Evolutionary conservation across 192 early-diverging fungal genomes (phyloP).

Genomic region (Umbelopsis isabellina): DNA sequence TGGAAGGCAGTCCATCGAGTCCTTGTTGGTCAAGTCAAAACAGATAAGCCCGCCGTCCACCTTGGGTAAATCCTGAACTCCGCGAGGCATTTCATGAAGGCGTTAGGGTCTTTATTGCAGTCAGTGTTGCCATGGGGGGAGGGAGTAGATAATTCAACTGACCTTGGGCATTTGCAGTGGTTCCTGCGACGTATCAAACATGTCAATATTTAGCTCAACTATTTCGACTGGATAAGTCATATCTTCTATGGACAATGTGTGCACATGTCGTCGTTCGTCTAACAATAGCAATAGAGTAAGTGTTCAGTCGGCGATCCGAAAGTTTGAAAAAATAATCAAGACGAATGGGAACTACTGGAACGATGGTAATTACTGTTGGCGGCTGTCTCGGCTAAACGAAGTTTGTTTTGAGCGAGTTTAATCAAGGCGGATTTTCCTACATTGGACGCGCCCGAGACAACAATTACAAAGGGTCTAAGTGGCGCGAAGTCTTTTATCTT

Average conservation of each 20-base stretch:
- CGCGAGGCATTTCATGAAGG: not conserved
- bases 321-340: too few species aligned
- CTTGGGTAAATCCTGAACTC: not conserved
- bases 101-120: not conserved
- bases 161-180: conserved; percentile 16
- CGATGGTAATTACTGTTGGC: not conserved
- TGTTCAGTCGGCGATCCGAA: not conserved
- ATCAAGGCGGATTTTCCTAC: conserved; percentile 34
- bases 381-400: not conserved
- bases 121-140: not conserved
- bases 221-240: conserved; percentile 19
- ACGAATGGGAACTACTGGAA: not conserved
- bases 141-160: not conserved
- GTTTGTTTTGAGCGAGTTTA: conserved; percentile 20
- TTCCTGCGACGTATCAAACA: conserved; percentile 23
- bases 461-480: conserved; percentile 22
- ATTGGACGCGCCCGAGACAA: conserved; percentile 26
- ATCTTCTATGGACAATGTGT: conserved; percentile 10
- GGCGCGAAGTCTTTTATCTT: not conserved
- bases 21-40: conserved; percentile 30
- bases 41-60: conserved; percentile 36
- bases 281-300: not conserved
- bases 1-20: conserved; percentile 38
- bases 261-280: not conserved
- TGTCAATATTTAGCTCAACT: conserved; percentile 12